Conservation (phyloP, 257 asterid species). For the Primulina huaijiensis region DNA sequence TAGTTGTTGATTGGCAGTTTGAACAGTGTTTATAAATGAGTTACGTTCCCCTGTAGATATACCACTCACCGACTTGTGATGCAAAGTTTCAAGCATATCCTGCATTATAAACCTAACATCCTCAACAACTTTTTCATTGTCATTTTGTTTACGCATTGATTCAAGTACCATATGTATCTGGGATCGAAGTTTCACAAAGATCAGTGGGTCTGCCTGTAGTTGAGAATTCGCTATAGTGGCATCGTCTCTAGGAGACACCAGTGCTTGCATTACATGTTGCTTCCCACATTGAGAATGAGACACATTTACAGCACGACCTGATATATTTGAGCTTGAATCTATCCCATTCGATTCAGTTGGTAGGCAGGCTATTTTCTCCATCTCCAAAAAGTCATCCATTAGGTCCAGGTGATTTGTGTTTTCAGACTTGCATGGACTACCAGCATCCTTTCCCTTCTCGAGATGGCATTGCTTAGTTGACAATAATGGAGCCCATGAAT, state of each 20-base stretch:
- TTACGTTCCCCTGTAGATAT: slow-evolving; percentile 32
- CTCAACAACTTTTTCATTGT: slow-evolving; percentile 47
- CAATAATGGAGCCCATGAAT: slow-evolving; percentile 67
- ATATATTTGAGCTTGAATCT: slow-evolving; percentile 32
- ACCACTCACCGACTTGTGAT: slow-evolving; percentile 34
- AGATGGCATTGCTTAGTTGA: slow-evolving; percentile 56
- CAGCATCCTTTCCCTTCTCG: slow-evolving; percentile 63
- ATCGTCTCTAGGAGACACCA: slow-evolving; percentile 27
- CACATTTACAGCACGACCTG: slow-evolving; percentile 30
- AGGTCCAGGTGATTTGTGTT: slow-evolving; percentile 63
- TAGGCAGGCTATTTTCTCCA: slow-evolving; percentile 84
- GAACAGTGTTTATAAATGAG: slow-evolving; percentile 26
- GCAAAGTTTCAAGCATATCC: slow-evolving; percentile 44
- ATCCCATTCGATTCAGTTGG: slow-evolving; percentile 49
- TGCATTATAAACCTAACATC: slow-evolving; percentile 51
- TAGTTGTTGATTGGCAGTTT: slow-evolving; percentile 44
- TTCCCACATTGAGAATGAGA: slow-evolving; percentile 26
- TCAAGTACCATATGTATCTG: slow-evolving; percentile 59
- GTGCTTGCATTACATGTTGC: slow-evolving; percentile 29
- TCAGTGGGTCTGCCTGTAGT: slow-evolving; percentile 35
- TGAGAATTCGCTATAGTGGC: slow-evolving; percentile 30
- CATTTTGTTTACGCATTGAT: slow-evolving; percentile 48
- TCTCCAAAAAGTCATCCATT: slow-evolving; percentile 97
- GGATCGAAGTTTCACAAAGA: slow-evolving; percentile 53
- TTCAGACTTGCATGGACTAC: slow-evolving; percentile 59